Percentiles rank a stretch among this genome's conserved stretches.
Evolutionary conservation across 1,284 basidiomycete genomes (phyloP).

Genomic region (Rhodotorula sp.): DNA sequence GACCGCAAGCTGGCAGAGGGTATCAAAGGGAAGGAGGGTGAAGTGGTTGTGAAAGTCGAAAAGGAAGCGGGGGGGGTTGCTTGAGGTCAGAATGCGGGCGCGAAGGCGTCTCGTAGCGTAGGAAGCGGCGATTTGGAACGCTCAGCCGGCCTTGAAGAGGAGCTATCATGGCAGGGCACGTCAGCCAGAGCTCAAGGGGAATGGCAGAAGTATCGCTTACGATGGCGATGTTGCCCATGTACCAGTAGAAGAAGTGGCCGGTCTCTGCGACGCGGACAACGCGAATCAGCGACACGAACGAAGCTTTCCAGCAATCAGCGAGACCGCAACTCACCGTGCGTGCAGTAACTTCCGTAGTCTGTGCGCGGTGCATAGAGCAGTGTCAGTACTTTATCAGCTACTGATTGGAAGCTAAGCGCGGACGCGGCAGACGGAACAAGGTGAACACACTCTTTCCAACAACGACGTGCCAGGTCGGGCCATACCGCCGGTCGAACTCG

Average conservation of each 20-base stretch:
- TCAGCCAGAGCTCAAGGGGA: background rate
- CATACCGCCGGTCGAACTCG: constrained; percentile 87
- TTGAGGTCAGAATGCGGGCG: no score
- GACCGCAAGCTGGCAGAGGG: background rate
- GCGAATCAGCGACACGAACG: background rate
- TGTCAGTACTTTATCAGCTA: background rate
- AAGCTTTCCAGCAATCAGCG: background rate
- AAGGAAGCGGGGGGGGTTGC: background rate
- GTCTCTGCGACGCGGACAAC: constrained; percentile 63
- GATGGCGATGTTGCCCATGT: constrained; percentile 36
- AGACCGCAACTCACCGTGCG: constrained; percentile 14
- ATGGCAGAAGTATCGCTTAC: background rate
- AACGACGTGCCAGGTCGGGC: constrained; percentile 95
- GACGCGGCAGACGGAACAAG: background rate
- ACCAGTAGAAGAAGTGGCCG: constrained; percentile 94
- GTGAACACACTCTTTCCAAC: constrained; percentile 76
- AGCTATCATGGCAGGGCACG: constrained; percentile 8
- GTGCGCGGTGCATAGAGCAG: background rate
- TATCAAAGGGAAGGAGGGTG: background rate
- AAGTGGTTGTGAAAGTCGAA: background rate
- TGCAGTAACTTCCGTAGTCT: constrained; percentile 37
- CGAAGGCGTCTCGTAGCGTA: no score
- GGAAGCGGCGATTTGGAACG: no score
- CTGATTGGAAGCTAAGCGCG: background rate
- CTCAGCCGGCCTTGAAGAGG: constrained; percentile 40